phyloP scores from a whole-genome alignment of 164 flowering plant species.

The Sextonia rubra region DNA sequence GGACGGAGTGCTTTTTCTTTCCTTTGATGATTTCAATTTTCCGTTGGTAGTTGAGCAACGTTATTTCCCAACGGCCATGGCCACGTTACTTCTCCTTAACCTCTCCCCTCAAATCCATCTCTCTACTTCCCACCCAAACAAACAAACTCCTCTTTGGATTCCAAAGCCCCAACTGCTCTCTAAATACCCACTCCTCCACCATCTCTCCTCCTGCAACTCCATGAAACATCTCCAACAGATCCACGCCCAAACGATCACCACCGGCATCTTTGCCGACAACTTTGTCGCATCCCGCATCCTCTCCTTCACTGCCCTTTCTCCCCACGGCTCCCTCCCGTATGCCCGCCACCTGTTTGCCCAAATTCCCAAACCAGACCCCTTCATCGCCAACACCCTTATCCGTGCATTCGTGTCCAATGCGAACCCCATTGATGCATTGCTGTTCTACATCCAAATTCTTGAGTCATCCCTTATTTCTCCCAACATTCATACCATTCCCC shows the following conservation, averaged over 20 bases:
- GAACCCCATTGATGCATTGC: slow-evolving; percentile 18
- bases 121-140: slow-evolving; percentile 3
- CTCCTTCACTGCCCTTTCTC: slow-evolving; percentile 30
- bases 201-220: slow-evolving; percentile 27
- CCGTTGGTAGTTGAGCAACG: neutral
- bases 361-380: slow-evolving; percentile 22
- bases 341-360: slow-evolving; percentile 21
- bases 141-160: slow-evolving; percentile 21
- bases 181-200: slow-evolving; percentile 22
- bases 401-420: slow-evolving; percentile 19
- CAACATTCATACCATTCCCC: slow-evolving; percentile 20
- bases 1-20: no score
- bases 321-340: slow-evolving; percentile 22
- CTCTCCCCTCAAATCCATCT: neutral
- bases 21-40: neutral
- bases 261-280: slow-evolving; percentile 21
- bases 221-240: slow-evolving; percentile 28
- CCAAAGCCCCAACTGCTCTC: slow-evolving; percentile 20
- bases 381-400: slow-evolving; percentile 23
- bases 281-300: slow-evolving; percentile 30
- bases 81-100: neutral
- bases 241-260: slow-evolving; percentile 30
- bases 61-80: slow-evolving; percentile 6
- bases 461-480: slow-evolving; percentile 18
- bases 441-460: slow-evolving; percentile 16